phyloP scores from a whole-genome alignment of 2,329 filamentous ascomycete genomes.

The Sclerotinia nivalis region DNA sequence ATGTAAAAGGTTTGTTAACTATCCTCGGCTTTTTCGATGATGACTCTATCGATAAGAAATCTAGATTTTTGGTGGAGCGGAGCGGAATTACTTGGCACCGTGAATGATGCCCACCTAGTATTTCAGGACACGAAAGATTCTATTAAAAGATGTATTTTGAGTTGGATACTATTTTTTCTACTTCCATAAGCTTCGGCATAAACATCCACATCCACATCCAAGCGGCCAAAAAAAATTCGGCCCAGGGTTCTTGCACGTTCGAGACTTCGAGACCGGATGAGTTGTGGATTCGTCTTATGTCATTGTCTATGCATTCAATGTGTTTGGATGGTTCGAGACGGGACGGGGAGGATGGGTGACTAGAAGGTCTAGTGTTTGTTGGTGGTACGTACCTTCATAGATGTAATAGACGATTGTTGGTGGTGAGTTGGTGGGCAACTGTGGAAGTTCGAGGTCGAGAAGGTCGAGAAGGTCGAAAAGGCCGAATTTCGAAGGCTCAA shows the following conservation, averaged over 20 bases:
- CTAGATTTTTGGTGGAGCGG: neutral
- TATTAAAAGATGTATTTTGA: neutral
- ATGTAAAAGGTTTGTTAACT: neutral
- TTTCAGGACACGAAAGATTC: neutral
- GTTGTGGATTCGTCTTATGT: conserved; percentile 7
- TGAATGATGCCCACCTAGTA: neutral
- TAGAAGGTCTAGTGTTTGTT: neutral
- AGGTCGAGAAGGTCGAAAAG: neutral
- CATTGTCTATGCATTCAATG: neutral
- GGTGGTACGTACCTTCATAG: neutral
- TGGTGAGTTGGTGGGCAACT: neutral
- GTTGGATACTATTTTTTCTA: neutral
- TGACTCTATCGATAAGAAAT: conserved; percentile 15
- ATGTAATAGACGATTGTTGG: neutral
- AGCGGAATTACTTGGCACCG: conserved; percentile 11
- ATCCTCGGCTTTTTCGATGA: neutral
- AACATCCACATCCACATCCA: neutral
- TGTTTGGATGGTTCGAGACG: conserved; percentile 3
- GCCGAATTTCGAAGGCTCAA: neutral
- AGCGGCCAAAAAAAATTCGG: neutral
- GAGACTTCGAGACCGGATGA: neutral
- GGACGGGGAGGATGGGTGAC: neutral
- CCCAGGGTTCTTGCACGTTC: conserved; percentile 3
- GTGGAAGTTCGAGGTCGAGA: neutral
- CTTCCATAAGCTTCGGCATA: neutral